Percentiles rank a stretch among this genome's conserved stretches.
Conservation (phyloP, 495 filamentous ascomycete genomes). For the Tuber umbilicatum region DNA sequence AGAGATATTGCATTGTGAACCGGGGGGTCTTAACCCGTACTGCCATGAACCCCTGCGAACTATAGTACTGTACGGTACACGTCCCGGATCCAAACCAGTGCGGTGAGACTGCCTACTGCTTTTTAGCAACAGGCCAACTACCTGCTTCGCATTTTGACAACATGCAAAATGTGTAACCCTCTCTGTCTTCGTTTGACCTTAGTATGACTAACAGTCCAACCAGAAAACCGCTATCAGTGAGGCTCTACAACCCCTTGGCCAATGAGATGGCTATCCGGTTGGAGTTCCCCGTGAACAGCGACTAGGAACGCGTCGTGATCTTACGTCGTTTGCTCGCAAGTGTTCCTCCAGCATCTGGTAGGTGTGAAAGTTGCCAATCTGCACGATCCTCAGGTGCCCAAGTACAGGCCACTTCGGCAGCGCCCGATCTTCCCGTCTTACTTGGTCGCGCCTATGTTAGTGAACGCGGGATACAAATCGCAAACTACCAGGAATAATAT, state of each 20-base stretch:
- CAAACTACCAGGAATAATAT: slow-evolving; percentile 17
- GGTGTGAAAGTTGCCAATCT: slow-evolving; percentile 22
- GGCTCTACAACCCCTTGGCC: slow-evolving; percentile 12
- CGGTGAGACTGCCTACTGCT: background rate
- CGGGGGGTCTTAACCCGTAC: no score
- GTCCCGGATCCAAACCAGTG: no score
- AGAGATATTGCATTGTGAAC: no score
- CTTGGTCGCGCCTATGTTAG: background rate
- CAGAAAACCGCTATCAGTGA: slow-evolving; percentile 12
- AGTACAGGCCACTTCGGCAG: slow-evolving; percentile 9
- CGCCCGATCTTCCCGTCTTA: slow-evolving; percentile 9
- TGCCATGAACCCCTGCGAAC: no score
- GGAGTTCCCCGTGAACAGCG: slow-evolving; percentile 2
- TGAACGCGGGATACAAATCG: slow-evolving; percentile 12
- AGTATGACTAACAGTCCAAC: slow-evolving; percentile 20
- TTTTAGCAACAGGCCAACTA: background rate
- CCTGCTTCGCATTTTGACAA: slow-evolving; percentile 8
- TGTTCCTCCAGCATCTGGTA: slow-evolving; percentile 18
- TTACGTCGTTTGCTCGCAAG: slow-evolving; percentile 18
- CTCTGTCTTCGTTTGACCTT: background rate
- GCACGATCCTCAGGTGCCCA: slow-evolving; percentile 12
- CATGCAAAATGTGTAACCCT: background rate
- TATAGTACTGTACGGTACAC: no score
- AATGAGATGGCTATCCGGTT: slow-evolving; percentile 14
- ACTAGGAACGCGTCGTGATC: slow-evolving; percentile 9